Percentiles rank a stretch among this genome's conserved stretches.
Conservation (phyloP, 306 rosid species). For the Cicer pinnatifidum region DNA sequence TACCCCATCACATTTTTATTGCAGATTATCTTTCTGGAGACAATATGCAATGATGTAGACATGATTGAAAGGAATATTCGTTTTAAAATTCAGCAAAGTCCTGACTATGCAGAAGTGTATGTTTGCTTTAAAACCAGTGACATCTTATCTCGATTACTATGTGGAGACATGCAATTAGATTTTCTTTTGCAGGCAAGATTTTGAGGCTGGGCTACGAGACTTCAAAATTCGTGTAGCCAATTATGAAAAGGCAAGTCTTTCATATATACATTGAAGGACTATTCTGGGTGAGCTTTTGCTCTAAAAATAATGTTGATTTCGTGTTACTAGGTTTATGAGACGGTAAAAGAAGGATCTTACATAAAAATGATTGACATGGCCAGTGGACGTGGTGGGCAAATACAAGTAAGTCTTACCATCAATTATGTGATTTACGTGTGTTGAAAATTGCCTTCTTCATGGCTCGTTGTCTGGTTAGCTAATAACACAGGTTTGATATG, state of each 20-base stretch:
- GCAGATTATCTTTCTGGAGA: constrained; percentile 98
- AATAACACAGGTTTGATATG: constrained; percentile 23
- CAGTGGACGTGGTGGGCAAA: constrained; percentile 96
- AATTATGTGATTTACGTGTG: constrained; percentile 29
- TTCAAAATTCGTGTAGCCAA: constrained; percentile 82
- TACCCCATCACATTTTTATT: constrained; percentile 36
- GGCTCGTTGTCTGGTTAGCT: constrained; percentile 35
- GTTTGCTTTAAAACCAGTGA: constrained; percentile 45
- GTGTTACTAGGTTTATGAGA: constrained; percentile 81
- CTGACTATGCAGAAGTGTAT: constrained; percentile 97
- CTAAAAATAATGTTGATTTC: constrained; percentile 37
- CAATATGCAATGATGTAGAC: constrained; percentile 90
- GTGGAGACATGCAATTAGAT: constrained; percentile 37
- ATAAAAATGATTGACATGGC: constrained; percentile 99
- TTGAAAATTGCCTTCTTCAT: constrained; percentile 1
- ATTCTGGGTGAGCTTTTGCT: constrained; percentile 37
- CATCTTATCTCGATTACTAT: constrained; percentile 39
- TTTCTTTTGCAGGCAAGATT: constrained; percentile 76
- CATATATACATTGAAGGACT: constrained; percentile 37
- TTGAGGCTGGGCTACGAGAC: constrained; percentile 86
- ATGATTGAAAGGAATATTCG: constrained; percentile 96
- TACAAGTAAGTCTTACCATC: constrained; percentile 68
- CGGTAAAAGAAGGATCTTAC: constrained; percentile 97
- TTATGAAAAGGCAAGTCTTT: constrained; percentile 75
- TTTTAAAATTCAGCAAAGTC: constrained; percentile 95